These are phyloP conservation scores for Colletotrichum sp. DNA, from an alignment of 2,329 filamentous ascomycete species.

Conservation along the genomic window DNA sequence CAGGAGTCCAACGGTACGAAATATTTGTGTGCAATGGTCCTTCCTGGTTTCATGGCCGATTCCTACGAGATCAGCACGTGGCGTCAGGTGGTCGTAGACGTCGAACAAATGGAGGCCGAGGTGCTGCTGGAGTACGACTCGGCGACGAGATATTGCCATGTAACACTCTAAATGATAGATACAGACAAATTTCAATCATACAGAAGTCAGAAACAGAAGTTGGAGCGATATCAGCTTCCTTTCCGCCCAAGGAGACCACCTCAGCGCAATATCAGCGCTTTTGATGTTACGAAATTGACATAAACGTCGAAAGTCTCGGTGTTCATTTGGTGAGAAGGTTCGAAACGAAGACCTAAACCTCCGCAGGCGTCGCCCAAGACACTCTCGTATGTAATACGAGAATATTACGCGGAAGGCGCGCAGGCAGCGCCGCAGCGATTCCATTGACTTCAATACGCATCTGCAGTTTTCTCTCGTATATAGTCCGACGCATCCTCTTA, in stretches of 20 bases:
- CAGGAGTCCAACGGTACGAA: background rate
- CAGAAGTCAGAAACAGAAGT: background rate
- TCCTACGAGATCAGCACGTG: conserved; percentile 45
- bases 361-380: background rate
- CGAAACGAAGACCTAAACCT: background rate
- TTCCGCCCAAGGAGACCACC: background rate
- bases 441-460: background rate
- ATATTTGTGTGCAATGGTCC: conserved; percentile 43
- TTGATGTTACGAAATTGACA: background rate
- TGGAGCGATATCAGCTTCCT: background rate
- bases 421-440: background rate
- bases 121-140: conserved; percentile 48
- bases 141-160: conserved; percentile 47
- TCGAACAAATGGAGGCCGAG: conserved; percentile 43
- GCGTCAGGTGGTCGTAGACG: conserved; percentile 38
- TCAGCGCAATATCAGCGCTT: background rate
- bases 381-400: background rate
- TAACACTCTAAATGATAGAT: background rate
- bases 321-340: background rate
- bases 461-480: background rate
- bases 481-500: background rate
- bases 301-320: background rate
- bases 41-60: conserved; percentile 35
- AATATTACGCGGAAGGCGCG: background rate
- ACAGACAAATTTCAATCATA: background rate